Base-by-base conservation (phyloP, 306 rosid genomes). In the Pachyrhizus erosus region DNA sequence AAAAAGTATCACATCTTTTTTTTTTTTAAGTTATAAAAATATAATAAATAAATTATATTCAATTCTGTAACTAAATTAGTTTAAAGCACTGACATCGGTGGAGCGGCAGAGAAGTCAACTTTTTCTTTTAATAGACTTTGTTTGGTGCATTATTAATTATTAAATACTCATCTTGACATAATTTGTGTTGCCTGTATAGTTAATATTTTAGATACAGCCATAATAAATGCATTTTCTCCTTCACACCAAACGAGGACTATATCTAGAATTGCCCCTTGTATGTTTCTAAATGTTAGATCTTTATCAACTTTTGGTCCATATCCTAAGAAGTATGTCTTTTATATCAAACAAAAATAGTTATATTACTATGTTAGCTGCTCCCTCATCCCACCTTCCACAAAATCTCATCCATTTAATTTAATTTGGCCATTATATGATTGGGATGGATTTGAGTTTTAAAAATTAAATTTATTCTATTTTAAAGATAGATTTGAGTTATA, bases 221-320 rank as follows among this genome's bases (percentile, higher is more conserved):
- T 68, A 40, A 11, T 43, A 37, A 68, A 40, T 40, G 13, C 27
- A 76, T 17, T 37, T 26, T 60, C 7, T 29, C 15, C 29, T 24
- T 48, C 73, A 62, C 81, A 27, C 58, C 73, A 42, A 42, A 40
- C 60, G 71, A 74, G 58, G 72, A 43, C 62, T 8, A 46, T 12
- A 77, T 34, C 62, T 45, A 62, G 71, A 76, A 11, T 76, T 24
- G 58, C 13, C 31, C 27, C 42, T 77, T 9, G 20, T 29, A 49
- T 29, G 69, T 61, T 27, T 27, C 37, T 66, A 39, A 13, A 65
- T 1, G 75, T 49, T 78, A 34, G 52, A 67, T 49, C 67, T 49
- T 2, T 34, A 66, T 34, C 67, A 45, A 61, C 13, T 18, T 46
- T 45, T 62, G 54, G 24, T 2, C 60, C 72, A 46, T 27, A 18